phyloP scores from a whole-genome alignment of 305 asterid genomes.

The Lippia alba region DNA sequence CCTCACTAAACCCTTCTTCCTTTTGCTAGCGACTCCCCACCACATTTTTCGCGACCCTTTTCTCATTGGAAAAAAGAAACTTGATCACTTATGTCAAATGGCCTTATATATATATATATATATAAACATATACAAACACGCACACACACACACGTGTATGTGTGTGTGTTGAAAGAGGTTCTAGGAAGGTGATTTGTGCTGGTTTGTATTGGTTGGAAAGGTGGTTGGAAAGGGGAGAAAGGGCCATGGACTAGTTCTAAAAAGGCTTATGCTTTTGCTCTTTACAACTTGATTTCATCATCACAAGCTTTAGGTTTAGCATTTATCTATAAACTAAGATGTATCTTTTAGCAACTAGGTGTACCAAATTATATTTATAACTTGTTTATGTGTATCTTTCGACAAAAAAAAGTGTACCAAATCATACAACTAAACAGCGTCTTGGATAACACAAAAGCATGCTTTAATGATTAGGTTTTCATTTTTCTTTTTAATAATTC shows the following conservation, averaged over 20 bases:
- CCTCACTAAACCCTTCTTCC: constrained; percentile 47
- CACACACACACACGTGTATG: background rate
- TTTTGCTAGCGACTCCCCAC: constrained; percentile 53
- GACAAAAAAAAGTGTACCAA: constrained; percentile 26
- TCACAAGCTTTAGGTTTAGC: constrained; percentile 32
- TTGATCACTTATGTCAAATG: background rate
- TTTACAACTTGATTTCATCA: constrained; percentile 66
- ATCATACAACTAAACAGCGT: constrained; percentile 16
- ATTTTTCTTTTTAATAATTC: background rate
- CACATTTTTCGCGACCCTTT: constrained; percentile 54
- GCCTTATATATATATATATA: constrained; percentile 12
- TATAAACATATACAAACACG: background rate
- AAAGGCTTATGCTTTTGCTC: constrained; percentile 46
- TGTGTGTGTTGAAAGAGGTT: background rate
- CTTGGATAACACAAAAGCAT: constrained; percentile 13
- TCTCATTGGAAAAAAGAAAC: constrained; percentile 41
- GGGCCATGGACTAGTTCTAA: constrained; percentile 30
- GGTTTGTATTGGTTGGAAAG: constrained; percentile 42
- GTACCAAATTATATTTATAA: no score
- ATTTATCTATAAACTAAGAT: constrained; percentile 22
- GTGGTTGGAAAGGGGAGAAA: constrained; percentile 24
- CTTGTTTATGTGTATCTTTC: background rate
- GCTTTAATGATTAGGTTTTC: constrained; percentile 27
- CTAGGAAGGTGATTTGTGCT: constrained; percentile 16
- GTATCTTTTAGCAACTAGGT: background rate